Base-by-base conservation (phyloP, 108 stramenopile genomes). In the Skeletonema grethae region DNA sequence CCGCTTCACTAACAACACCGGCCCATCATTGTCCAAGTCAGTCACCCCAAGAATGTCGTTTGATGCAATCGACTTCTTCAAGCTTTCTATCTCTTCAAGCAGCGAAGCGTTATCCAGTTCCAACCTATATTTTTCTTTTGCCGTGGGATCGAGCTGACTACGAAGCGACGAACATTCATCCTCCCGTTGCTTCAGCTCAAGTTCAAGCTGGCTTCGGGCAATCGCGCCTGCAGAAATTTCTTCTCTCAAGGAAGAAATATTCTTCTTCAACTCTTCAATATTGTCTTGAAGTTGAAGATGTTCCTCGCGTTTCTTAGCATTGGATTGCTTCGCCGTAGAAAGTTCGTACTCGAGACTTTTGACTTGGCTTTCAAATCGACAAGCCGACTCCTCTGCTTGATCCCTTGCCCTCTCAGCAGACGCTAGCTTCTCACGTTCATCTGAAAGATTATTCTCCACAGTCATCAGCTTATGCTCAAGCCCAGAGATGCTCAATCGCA, bases 161-260 rank as follows among this genome's bases (percentile, higher is more conserved):
- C 65, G 41, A 39, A 75, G 65, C 1, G 58, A 16, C 7, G 32
- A 20, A 45, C 57, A 60, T 29, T 75, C 73, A 15, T 61, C 65
- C 24, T 75, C 36, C 53, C 65, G 60, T 29, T 67, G 65, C 20
- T 57, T 65, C 20, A 75, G 58, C 46, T 75, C 73, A 1, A 75
- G 35, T 43, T 75, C 65, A 50, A 75, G 59, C 16, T 75, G 73
- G 32, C 73, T 75, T 38, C 46, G 43, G 8, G 65, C 25, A 50
- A 75, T 75, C 1, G 73, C 73, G 53, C 65, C 32, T 16, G 73
- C 56, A 36, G 73, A 75, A 18, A 75, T 75, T 67, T 75, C 73
- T 58, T 67, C 73, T 38, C 65, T 36, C 32, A 75, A 65, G 9
- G 65, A 75, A 15, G 45, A 18, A 7, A 75, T 67, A 9, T 57